Conservation (phyloP, 2,329 filamentous ascomycete species). For the Alternaria hordeiaustralica region DNA sequence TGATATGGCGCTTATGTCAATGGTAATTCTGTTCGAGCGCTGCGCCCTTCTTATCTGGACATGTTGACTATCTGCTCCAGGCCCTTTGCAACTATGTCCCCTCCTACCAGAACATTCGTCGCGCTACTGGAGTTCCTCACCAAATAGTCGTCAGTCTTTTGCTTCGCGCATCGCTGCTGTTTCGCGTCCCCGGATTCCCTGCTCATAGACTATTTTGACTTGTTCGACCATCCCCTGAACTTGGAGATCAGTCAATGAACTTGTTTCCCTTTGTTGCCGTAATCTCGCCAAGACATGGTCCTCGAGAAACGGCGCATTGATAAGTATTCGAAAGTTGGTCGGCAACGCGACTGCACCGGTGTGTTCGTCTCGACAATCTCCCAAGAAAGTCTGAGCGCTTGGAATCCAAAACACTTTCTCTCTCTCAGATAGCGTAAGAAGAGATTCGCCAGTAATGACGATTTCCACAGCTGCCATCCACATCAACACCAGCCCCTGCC, state of each 20-base stretch:
- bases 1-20: neutral
- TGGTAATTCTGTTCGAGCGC: neutral
- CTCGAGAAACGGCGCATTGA: neutral
- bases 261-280: neutral
- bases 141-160: conserved; percentile 2
- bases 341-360: neutral
- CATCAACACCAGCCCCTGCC: neutral
- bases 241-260: neutral
- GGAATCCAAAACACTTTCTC: neutral
- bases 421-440: neutral
- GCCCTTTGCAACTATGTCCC: neutral
- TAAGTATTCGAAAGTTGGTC: neutral
- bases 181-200: neutral
- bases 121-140: neutral
- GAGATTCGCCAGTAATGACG: neutral
- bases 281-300: neutral
- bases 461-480: neutral
- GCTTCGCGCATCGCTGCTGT: neutral
- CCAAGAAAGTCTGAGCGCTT: neutral
- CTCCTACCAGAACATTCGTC: neutral
- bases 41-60: neutral
- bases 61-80: neutral
- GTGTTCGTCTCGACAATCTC: neutral
- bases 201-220: neutral
- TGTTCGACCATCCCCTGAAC: neutral